Percentiles rank a stretch among this genome's conserved stretches.
These are phyloP conservation scores for Colletotrichum spaethianum DNA, from an alignment of 2,329 filamentous ascomycete genomes.

Conservation along the genomic window DNA sequence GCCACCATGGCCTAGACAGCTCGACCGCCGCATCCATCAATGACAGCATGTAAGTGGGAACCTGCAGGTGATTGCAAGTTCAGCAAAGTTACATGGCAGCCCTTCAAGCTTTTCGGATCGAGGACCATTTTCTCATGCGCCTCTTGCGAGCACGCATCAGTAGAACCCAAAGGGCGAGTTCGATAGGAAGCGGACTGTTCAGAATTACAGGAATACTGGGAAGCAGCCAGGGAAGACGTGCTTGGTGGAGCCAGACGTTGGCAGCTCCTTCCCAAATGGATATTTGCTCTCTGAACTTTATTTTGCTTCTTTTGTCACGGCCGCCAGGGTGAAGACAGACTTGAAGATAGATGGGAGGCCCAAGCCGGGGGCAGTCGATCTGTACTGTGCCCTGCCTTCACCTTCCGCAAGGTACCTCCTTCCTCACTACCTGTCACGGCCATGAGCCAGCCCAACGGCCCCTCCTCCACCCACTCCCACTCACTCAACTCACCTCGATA, in stretches of 20 bases:
- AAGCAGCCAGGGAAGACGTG: constrained; percentile 13
- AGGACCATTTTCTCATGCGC: neutral
- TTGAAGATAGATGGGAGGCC: neutral
- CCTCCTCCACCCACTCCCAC: constrained; percentile 8
- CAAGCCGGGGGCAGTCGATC: neutral
- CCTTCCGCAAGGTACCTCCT: constrained; percentile 2
- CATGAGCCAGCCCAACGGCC: neutral
- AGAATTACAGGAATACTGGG: no score
- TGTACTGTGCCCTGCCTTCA: neutral
- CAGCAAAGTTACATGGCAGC: neutral
- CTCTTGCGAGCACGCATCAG: constrained; percentile 11
- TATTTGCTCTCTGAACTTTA: neutral
- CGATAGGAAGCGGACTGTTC: no score
- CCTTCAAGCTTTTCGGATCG: constrained; percentile 8
- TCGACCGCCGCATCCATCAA: constrained; percentile 24
- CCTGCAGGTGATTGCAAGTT: constrained; percentile 22
- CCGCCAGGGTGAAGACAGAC: neutral
- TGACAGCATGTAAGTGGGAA: constrained; percentile 28
- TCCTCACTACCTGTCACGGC: constrained; percentile 2
- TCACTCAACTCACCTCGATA: neutral
- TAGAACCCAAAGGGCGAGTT: neutral
- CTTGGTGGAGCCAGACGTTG: neutral
- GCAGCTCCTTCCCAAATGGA: constrained; percentile 8
- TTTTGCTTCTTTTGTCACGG: neutral
- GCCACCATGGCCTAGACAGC: constrained; percentile 17